Conservation (phyloP, 2,329 filamentous ascomycete species). For the Cordyceps tenuipes region DNA sequence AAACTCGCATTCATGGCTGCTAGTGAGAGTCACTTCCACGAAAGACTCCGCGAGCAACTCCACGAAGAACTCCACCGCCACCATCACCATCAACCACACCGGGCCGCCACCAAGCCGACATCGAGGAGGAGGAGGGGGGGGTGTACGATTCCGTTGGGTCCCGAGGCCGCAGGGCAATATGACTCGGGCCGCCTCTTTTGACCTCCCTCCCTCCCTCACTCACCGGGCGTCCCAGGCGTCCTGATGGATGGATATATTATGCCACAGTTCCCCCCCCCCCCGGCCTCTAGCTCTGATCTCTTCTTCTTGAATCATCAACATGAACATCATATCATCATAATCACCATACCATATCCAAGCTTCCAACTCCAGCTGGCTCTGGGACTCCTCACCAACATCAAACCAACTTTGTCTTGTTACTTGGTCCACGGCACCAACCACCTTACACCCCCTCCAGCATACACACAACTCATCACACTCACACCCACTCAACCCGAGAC, state of each 20-base stretch:
- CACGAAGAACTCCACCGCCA: too few relatives aligned
- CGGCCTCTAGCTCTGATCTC: background rate
- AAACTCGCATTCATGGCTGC: background rate
- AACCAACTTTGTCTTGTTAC: background rate
- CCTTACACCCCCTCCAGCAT: background rate
- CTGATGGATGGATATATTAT: constrained; percentile 5
- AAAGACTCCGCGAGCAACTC: too few relatives aligned
- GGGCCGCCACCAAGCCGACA: background rate
- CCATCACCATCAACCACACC: background rate
- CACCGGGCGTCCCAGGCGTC: background rate
- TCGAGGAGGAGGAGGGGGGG: background rate
- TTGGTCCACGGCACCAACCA: background rate
- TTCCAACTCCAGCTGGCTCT: constrained; percentile 7
- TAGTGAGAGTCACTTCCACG: constrained; percentile 1
- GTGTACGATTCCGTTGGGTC: constrained; percentile 5
- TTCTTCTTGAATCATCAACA: background rate
- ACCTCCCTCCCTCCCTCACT: too few relatives aligned
- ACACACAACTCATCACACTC: background rate
- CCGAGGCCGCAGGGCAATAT: constrained; percentile 8
- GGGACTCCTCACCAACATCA: background rate
- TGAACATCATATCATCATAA: background rate
- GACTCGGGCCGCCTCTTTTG: constrained; percentile 8
- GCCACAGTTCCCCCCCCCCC: background rate
- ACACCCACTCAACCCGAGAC: background rate
- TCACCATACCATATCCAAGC: background rate